phyloP scores from a whole-genome alignment of 208 protist genomes.

The Trichomonas vaginalis region DNA sequence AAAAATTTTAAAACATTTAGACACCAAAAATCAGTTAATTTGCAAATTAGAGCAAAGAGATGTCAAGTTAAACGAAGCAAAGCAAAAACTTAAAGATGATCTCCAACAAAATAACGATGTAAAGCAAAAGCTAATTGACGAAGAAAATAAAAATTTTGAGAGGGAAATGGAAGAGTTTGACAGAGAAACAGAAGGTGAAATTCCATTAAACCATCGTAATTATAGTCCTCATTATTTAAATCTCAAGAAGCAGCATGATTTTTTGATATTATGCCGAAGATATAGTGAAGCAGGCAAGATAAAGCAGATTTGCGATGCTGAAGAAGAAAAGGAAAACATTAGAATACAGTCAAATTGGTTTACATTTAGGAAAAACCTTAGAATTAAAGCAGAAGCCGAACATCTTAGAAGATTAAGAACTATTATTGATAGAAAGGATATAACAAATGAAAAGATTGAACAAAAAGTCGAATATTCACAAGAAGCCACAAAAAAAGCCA shows the following conservation, averaged over 20 bases:
- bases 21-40: background rate
- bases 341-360: background rate
- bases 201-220: background rate
- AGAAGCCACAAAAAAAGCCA: background rate
- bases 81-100: background rate
- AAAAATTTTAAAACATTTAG: background rate
- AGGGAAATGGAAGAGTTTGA: background rate
- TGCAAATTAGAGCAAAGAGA: background rate
- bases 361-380: background rate
- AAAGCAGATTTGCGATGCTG: background rate
- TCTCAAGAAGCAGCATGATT: background rate
- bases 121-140: background rate
- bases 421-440: background rate
- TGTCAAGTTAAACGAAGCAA: background rate
- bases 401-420: background rate
- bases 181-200: background rate
- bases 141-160: background rate
- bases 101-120: background rate
- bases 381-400: background rate
- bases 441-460: background rate
- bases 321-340: background rate
- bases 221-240: background rate
- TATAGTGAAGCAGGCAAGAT: background rate
- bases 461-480: background rate
- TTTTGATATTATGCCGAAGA: background rate